Evolutionary conservation across 148 eudicot species (phyloP).

Genomic region (Camellia japonica): DNA sequence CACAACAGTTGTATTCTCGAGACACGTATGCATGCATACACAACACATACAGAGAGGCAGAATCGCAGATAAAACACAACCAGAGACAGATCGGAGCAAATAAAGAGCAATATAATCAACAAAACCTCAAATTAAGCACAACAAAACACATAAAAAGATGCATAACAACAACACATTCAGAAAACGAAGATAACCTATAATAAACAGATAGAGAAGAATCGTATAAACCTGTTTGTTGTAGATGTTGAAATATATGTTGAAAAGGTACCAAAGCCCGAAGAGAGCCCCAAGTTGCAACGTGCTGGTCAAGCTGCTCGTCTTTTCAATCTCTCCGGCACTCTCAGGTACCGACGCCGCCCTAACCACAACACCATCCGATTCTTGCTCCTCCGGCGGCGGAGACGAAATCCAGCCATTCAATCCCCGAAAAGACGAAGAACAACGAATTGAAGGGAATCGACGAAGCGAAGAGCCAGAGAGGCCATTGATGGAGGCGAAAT

Average conservation of each 20-base stretch:
- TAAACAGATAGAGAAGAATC: background rate
- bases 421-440: constrained; percentile 12
- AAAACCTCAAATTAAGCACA: background rate
- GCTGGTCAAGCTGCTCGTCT: constrained; percentile 24
- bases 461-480: constrained; percentile 14
- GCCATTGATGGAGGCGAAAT: constrained; percentile 2
- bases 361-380: constrained; percentile 34
- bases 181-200: background rate
- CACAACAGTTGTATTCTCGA: no score
- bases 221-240: constrained; percentile 74
- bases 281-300: constrained; percentile 63
- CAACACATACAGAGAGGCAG: background rate
- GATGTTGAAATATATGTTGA: constrained; percentile 84
- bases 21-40: no score
- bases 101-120: background rate
- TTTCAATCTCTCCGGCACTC: constrained; percentile 38
- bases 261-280: constrained; percentile 72
- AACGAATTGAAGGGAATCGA: constrained; percentile 14
- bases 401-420: constrained; percentile 35
- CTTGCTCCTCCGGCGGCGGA: constrained; percentile 32
- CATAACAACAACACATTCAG: background rate
- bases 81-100: background rate
- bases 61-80: background rate
- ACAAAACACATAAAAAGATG: no score
- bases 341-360: constrained; percentile 56